Base-by-base conservation (phyloP, 2,329 filamentous ascomycete species). In the Colletotrichum musae region DNA sequence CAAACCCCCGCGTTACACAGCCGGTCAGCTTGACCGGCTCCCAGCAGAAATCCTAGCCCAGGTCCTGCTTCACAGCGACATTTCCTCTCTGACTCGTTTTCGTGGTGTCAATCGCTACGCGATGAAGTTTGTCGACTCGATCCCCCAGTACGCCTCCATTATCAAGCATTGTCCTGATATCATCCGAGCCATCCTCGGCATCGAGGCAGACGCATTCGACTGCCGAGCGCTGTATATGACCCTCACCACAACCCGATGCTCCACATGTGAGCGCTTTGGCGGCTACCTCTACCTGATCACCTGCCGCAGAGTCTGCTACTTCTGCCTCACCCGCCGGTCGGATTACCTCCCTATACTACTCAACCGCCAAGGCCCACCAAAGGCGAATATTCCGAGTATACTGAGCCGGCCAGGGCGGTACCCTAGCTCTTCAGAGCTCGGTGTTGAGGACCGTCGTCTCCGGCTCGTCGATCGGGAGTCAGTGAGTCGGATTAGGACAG, bases 131-230 rank as follows among this genome's bases (percentile, higher is more conserved):
- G 78, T 81, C 54, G 76, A 83, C 73, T 77, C 75, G 2, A 62
- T 83, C 16, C 77, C 71, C n/a, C 72, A 80, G 68, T 83, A 81
- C 71, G 65, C 66, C 54, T 61, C 54, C n/a, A 74, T 82, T 15
- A 47, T 76, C 41, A 72, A 73, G 28, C 75, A 80, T 71, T 77
- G 75, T 51, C 75, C 74, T 18, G 72, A 77, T 58, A 69, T 78
- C 50, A 72, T 79, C 54, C 79, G 76, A 70, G 78, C 75, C 39
- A 75, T 79, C 58, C 50, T 81, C 58, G 15, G 41, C 41, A 43
- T 43, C 41, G 10, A 43, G 41, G 13, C 41, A 43, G 41, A 43
- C 7, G 41, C 41, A 43, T 43, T 43, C 41, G 41, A 43, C 41
- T 43, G 41, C 41, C 13, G 16, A 15, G 12, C 16, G 41, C 41